Evolutionary conservation across 192 early-diverging fungal species (phyloP), one percentile per base, ranked within the genome.

Genomic region (Entomortierella chlamydospora): DNA sequence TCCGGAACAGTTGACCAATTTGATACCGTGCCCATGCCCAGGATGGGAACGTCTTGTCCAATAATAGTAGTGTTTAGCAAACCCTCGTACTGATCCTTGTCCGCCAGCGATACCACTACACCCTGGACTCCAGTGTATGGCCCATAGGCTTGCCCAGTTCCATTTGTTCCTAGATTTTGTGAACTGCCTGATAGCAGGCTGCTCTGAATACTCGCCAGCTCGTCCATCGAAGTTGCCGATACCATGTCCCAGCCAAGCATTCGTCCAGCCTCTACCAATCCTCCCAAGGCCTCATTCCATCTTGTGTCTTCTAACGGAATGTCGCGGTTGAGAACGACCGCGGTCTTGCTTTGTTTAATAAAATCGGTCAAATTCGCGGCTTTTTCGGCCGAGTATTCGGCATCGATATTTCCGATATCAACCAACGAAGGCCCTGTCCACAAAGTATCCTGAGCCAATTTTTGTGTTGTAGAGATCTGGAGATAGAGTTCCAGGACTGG

Each of bases 211-310:
- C 7, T 8, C 15, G 52, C 22, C n/a, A 79, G 42, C 30, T 79
- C 61, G 4, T 11, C 23, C 20, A 53, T 66, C 0, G 76, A 70
- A 3, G 76, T 79, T 25, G 76, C 68, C 5, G 76, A 79, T 29
- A 70, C 25, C 4, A 68, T 79, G 33, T 70, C 57, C 39, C 45
- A 79, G 17, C 76, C 76, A 56, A 79, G 65, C 49, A 79, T 41
- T 0, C 31, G 15, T 15, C 62, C 62, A 1, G 76, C 68, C 17
- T 79, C 63, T 1, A 70, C 68, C 1, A 79, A 8, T 47, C 76
- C 76, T 43, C 76, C 76, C 5, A 70, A 42, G 1, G 68, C 68
- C 55, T 79, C 76, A 11, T 70, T 79, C 76, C 76, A 79, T 22
- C 76, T 61, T 7, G 76, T 70, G 10, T 34, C 2, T 23, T 65